Percentiles rank a stretch among this genome's conserved stretches.
Conservation (phyloP, 371 early-diverging fungal species). For the Mortierella sp. region DNA sequence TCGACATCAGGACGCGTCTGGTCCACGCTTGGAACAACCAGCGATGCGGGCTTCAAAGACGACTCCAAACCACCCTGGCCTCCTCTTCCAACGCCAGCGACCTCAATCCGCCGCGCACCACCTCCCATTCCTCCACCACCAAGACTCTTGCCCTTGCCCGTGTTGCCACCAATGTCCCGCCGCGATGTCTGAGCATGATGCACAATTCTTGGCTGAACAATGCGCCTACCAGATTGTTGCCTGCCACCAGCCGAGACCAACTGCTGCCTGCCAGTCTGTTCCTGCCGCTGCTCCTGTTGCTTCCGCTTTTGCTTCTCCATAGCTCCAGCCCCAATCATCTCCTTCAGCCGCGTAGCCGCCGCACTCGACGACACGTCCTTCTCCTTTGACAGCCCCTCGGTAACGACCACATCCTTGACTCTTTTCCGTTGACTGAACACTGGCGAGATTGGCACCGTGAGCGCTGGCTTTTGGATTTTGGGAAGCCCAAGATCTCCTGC, state of each 20-base stretch:
- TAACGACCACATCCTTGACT: not conserved
- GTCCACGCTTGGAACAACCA: constrained; percentile 13
- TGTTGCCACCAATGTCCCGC: not conserved
- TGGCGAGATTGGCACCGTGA: constrained; percentile 45
- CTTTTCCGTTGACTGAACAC: constrained; percentile 28
- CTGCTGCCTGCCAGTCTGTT: not conserved
- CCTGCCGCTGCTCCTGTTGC: not conserved
- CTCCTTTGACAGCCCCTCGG: not conserved
- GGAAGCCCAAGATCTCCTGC: constrained; percentile 54
- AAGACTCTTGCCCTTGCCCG: not conserved
- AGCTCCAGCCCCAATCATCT: not conserved
- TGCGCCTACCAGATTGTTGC: not conserved
- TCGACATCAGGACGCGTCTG: constrained; percentile 5
- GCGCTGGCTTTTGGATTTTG: constrained; percentile 29
- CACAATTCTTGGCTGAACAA: not conserved
- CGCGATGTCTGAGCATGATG: not conserved
- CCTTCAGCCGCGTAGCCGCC: constrained; percentile 16
- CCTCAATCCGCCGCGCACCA: constrained; percentile 3
- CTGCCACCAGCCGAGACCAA: not conserved
- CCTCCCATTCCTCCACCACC: not conserved
- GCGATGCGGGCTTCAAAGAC: not conserved
- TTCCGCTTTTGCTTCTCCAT: not conserved
- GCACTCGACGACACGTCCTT: not conserved
- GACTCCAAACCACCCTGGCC: not conserved
- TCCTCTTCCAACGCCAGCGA: not conserved